phyloP scores from a whole-genome alignment of 768 basidiomycete species.

The Boletus bicolor region DNA sequence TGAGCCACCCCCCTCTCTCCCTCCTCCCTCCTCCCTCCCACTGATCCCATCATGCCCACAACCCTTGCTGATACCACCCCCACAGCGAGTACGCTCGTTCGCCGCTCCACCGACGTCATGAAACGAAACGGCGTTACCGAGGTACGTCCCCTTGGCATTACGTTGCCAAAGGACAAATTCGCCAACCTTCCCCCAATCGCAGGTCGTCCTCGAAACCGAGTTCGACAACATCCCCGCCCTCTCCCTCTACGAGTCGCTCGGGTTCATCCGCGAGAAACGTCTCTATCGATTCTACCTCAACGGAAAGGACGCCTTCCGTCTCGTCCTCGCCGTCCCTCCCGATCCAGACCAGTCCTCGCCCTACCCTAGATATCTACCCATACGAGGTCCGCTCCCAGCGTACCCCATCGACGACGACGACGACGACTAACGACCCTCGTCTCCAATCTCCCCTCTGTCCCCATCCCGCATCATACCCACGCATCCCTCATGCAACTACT shows the following conservation, averaged over 20 bases:
- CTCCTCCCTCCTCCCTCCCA: not conserved
- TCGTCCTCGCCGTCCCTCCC: slow-evolving; percentile 60
- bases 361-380: slow-evolving; percentile 11
- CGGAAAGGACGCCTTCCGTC: slow-evolving; percentile 91
- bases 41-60: not conserved
- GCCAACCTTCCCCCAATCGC: not conserved
- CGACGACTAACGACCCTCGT: slow-evolving; percentile 6
- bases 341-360: slow-evolving; percentile 25
- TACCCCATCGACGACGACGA: slow-evolving; percentile 28
- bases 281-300: slow-evolving; percentile 95
- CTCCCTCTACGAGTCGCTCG: slow-evolving; percentile 85
- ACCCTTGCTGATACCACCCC: not conserved
- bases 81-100: slow-evolving; percentile 81
- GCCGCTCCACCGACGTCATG: slow-evolving; percentile 83
- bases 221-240: slow-evolving; percentile 88
- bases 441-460: not conserved
- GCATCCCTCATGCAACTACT: not conserved
- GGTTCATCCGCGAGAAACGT: slow-evolving; percentile 94
- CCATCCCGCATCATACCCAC: slow-evolving; percentile 15
- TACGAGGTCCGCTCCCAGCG: slow-evolving; percentile 15
- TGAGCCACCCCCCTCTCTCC: slow-evolving; percentile 37
- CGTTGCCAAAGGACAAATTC: not conserved
- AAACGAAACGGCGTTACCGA: slow-evolving; percentile 78
- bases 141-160: slow-evolving; percentile 44
- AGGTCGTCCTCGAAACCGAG: slow-evolving; percentile 97